phyloP scores from a whole-genome alignment of 352 stramenopile genomes.

The Blastocystis hominis region DNA sequence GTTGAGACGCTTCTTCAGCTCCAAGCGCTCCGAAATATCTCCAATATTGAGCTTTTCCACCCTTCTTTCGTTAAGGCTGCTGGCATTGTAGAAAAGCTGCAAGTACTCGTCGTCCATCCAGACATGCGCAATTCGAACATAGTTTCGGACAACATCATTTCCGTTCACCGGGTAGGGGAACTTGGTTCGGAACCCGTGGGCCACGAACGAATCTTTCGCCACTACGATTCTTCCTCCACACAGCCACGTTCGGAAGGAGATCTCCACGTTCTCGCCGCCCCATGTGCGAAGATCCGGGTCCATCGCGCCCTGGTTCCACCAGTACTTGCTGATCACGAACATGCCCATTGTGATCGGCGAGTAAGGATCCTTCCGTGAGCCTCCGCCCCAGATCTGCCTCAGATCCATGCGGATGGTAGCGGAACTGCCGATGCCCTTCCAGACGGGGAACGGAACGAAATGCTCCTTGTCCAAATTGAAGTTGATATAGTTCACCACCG shows the following conservation, averaged over 20 bases:
- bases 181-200: constrained; percentile 40
- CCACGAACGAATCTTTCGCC: constrained; percentile 32
- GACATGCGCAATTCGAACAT: constrained; percentile 52
- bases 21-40: constrained; percentile 3
- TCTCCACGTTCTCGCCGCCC: constrained; percentile 51
- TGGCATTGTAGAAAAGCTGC: constrained; percentile 28
- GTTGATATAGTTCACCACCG: constrained; percentile 37
- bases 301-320: constrained; percentile 47
- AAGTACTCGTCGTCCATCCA: constrained; percentile 33
- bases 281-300: constrained; percentile 31
- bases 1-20: constrained; percentile 24
- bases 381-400: constrained; percentile 44
- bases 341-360: constrained; percentile 51
- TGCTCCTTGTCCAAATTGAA: constrained; percentile 1
- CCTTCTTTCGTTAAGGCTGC: background rate
- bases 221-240: constrained; percentile 46
- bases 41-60: background rate
- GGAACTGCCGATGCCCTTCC: background rate
- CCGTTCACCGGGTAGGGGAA: constrained; percentile 53
- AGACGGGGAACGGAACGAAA: background rate
- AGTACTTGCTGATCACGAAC: constrained; percentile 48
- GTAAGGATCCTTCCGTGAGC: background rate
- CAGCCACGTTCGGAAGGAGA: constrained; percentile 35
- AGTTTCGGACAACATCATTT: constrained; percentile 11
- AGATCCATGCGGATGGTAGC: constrained; percentile 28